phyloP scores from a whole-genome alignment of 192 early-diverging fungal species.

The Spinellus fusiger region DNA sequence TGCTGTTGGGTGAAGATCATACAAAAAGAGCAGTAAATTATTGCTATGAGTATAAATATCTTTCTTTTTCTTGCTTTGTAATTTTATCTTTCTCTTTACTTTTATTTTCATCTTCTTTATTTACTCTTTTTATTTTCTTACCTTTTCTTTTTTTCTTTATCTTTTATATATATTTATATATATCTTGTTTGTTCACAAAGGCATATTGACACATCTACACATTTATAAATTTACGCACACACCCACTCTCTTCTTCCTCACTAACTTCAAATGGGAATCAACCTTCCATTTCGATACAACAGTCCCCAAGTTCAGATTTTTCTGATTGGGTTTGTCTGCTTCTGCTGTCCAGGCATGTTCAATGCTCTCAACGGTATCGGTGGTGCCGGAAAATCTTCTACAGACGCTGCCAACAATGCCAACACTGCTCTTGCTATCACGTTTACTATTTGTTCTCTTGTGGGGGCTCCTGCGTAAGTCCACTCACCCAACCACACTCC shows the following conservation, averaged over 20 bases:
- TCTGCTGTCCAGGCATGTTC: slow-evolving; percentile 53
- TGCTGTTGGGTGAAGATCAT: no score
- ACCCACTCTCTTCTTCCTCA: not conserved
- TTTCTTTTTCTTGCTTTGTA: no score
- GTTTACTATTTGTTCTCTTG: slow-evolving; percentile 70
- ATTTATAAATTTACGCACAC: slow-evolving; percentile 3
- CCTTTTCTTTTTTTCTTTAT: no score
- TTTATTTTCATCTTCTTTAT: no score
- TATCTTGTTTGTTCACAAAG: not conserved
- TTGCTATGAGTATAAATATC: no score
- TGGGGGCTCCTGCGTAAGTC: slow-evolving; percentile 57
- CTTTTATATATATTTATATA: no score
- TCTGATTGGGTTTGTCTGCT: slow-evolving; percentile 33
- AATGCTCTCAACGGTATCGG: slow-evolving; percentile 57
- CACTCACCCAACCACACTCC: not conserved
- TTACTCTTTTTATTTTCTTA: no score
- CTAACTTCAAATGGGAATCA: slow-evolving; percentile 12
- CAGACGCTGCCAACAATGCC: slow-evolving; percentile 62
- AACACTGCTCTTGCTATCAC: slow-evolving; percentile 75
- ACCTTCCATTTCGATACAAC: slow-evolving; percentile 20
- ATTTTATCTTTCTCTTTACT: no score
- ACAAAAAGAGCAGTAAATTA: not conserved
- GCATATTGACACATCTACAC: not conserved
- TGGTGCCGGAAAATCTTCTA: slow-evolving; percentile 60
- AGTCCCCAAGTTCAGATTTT: slow-evolving; percentile 30